Percentiles rank a stretch among this genome's conserved stretches.
Evolutionary conservation across 805 yeast genomes (phyloP).

Genomic region (Ogataea ganodermae): DNA sequence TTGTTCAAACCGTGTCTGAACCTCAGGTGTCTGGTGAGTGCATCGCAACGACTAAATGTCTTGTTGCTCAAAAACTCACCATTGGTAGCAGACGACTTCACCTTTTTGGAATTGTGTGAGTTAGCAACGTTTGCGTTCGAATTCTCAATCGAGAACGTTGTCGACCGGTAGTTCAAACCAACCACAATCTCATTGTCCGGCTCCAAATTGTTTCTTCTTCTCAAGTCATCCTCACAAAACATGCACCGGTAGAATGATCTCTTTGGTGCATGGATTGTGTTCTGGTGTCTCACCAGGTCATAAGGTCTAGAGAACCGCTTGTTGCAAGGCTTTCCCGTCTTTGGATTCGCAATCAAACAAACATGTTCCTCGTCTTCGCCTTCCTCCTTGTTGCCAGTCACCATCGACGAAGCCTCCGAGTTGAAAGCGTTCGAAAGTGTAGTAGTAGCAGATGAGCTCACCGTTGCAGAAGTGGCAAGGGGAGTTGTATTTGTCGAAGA

Average conservation of each 20-base stretch:
- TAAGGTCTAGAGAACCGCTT: constrained; percentile 91
- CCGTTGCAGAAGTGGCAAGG: constrained; percentile 5
- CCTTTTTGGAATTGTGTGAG: constrained; percentile 42
- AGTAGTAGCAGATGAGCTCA: neutral
- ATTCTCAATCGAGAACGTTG: constrained; percentile 32
- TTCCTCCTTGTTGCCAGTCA: constrained; percentile 1
- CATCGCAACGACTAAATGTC: constrained; percentile 92
- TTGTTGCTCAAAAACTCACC: constrained; percentile 43
- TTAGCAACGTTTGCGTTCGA: constrained; percentile 33
- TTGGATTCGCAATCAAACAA: constrained; percentile 60
- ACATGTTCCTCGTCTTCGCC: constrained; percentile 44
- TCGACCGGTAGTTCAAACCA: constrained; percentile 28
- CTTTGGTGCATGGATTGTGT: constrained; percentile 89
- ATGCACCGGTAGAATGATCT: constrained; percentile 85
- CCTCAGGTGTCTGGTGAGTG: constrained; percentile 88
- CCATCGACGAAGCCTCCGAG: neutral
- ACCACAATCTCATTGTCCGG: constrained; percentile 48
- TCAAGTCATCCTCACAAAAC: constrained; percentile 74
- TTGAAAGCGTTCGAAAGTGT: neutral
- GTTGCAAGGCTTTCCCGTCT: constrained; percentile 63
- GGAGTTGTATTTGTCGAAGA: constrained; percentile 1
- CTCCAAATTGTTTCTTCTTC: constrained; percentile 42
- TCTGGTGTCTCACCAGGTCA: constrained; percentile 93
- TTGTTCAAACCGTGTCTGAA: constrained; percentile 81
- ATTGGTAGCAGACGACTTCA: constrained; percentile 28